Conservation (phyloP, 2,329 filamentous ascomycete genomes). For the Aspergillus carbonarius region DNA sequence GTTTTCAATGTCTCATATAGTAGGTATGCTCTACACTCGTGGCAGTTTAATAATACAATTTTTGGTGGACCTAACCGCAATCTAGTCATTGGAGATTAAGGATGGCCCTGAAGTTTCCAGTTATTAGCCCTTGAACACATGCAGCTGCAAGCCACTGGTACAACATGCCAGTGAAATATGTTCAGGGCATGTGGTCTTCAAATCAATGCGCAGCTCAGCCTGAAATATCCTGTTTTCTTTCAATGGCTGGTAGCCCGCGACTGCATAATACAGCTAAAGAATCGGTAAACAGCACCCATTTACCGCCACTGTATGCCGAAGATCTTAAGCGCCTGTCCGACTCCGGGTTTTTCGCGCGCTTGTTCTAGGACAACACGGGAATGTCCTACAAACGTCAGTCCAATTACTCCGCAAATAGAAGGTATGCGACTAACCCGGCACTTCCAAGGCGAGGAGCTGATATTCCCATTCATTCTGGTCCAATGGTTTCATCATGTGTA, state of each 20-base stretch:
- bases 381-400: slow-evolving; percentile 34
- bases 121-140: too few relatives aligned
- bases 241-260: not conserved
- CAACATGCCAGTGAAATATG: too few relatives aligned
- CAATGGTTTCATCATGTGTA: slow-evolving; percentile 72
- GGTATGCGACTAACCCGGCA: slow-evolving; percentile 56
- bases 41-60: too few relatives aligned
- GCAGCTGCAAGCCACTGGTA: too few relatives aligned
- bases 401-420: not conserved
- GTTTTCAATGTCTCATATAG: too few relatives aligned
- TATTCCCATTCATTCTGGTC: slow-evolving; percentile 72
- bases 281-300: not conserved
- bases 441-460: slow-evolving; percentile 75
- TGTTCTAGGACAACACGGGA: slow-evolving; percentile 49
- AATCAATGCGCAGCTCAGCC: too few relatives aligned
- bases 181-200: too few relatives aligned
- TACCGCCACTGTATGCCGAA: slow-evolving; percentile 50
- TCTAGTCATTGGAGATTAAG: too few relatives aligned
- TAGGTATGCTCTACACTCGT: too few relatives aligned
- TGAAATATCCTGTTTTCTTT: not conserved
- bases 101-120: too few relatives aligned
- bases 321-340: slow-evolving; percentile 48
- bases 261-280: not conserved
- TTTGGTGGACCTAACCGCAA: too few relatives aligned
- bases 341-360: slow-evolving; percentile 39